A percentile compares a stretch with the other conserved stretches of the same genome.
phyloP scores from a whole-genome alignment of 169 alveolate species.

The Plasmodium gallinaceum region DNA sequence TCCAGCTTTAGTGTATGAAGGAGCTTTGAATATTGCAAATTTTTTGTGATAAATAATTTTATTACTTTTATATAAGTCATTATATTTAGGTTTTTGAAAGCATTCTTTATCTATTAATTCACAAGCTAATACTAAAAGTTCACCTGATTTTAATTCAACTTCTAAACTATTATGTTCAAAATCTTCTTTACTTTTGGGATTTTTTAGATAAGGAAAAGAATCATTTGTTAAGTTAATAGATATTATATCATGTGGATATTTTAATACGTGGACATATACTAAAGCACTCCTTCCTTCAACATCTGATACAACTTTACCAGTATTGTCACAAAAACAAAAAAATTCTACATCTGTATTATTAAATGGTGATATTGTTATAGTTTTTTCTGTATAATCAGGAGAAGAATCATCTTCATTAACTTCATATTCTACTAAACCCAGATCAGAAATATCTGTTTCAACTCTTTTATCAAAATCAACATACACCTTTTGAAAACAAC shows the following conservation, averaged over 20 bases:
- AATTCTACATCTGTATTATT: slow-evolving; percentile 50
- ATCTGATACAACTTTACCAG: slow-evolving; percentile 39
- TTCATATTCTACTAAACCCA: slow-evolving; percentile 53
- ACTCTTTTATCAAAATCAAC: slow-evolving; percentile 19
- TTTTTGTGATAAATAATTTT: slow-evolving; percentile 53
- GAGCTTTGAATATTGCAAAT: slow-evolving; percentile 53
- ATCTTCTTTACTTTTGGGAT: neutral
- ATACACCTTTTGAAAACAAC: slow-evolving; percentile 44
- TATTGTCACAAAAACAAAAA: slow-evolving; percentile 53
- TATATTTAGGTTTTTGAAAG: slow-evolving; percentile 15
- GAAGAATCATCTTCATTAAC: slow-evolving; percentile 24
- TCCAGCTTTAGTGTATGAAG: slow-evolving; percentile 21
- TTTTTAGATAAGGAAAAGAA: slow-evolving; percentile 11
- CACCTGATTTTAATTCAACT: slow-evolving; percentile 30
- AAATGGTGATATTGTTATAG: slow-evolving; percentile 53
- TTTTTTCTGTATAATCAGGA: slow-evolving; percentile 22
- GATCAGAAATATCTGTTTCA: slow-evolving; percentile 17
- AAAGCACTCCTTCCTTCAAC: slow-evolving; percentile 60
- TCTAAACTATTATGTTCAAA: slow-evolving; percentile 14
- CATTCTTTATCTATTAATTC: slow-evolving; percentile 46
- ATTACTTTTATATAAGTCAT: slow-evolving; percentile 36
- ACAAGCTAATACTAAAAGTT: slow-evolving; percentile 48
- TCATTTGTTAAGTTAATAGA: slow-evolving; percentile 45
- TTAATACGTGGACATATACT: slow-evolving; percentile 39
- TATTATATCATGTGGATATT: slow-evolving; percentile 56